Conservation (phyloP, 2,329 filamentous ascomycete genomes). For the Colletotrichum agaves region DNA sequence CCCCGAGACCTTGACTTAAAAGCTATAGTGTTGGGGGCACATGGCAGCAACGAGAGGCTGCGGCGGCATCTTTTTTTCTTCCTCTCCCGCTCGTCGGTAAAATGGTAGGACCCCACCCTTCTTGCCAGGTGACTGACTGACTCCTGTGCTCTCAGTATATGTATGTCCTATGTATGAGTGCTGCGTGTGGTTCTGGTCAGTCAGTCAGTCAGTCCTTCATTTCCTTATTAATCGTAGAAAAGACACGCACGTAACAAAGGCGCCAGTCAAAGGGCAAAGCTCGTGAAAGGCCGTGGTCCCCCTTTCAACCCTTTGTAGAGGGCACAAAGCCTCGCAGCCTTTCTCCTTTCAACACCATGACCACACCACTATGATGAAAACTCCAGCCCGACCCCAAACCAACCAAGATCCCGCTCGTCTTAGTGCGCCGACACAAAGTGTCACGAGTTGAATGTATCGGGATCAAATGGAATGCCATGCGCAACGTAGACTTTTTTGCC, state of each 20-base stretch:
- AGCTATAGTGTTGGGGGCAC: background rate
- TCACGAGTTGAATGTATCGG: conserved; percentile 5
- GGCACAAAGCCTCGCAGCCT: background rate
- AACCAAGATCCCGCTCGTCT: background rate
- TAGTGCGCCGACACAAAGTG: conserved; percentile 8
- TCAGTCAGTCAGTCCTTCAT: background rate
- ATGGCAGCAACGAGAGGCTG: conserved; percentile 31
- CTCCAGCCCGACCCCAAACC: background rate
- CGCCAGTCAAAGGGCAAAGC: background rate
- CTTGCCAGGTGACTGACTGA: background rate
- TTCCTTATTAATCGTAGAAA: background rate
- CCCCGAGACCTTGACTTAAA: conserved; percentile 17
- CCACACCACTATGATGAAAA: background rate
- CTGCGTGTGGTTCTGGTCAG: background rate
- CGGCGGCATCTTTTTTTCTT: conserved; percentile 9
- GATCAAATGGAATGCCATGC: background rate
- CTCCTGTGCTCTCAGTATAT: background rate
- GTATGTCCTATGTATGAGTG: background rate
- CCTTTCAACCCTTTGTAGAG: background rate
- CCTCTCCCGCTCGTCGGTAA: background rate
- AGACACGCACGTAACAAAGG: background rate
- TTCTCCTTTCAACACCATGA: background rate
- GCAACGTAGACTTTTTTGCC: background rate
- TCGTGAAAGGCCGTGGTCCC: background rate
- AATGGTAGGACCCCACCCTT: background rate